Evolutionary conservation across 1,284 basidiomycete genomes (phyloP).

Genomic region (Naganishia cerealis): DNA sequence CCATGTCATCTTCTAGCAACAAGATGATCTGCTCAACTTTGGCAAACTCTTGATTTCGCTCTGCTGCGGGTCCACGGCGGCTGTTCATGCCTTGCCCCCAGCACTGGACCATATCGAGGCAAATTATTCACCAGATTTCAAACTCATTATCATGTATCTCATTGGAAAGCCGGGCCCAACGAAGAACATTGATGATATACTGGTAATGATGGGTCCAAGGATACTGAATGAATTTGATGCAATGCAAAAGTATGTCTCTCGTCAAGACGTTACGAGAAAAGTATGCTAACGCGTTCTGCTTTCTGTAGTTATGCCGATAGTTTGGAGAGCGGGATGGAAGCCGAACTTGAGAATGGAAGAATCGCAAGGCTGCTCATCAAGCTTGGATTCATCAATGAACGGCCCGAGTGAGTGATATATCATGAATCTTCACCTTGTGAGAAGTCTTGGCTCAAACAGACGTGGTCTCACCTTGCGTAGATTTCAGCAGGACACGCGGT

Average conservation of each 20-base stretch:
- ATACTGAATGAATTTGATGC: constrained; percentile 81
- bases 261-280: neutral
- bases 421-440: neutral
- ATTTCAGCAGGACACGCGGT: constrained; percentile 89
- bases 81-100: constrained; percentile 66
- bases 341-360: constrained; percentile 90
- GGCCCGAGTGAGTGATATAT: constrained; percentile 74
- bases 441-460: neutral
- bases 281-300: neutral
- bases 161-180: constrained; percentile 67
- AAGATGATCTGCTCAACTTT: constrained; percentile 85
- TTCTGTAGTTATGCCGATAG: constrained; percentile 68
- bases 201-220: constrained; percentile 74
- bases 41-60: constrained; percentile 82
- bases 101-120: constrained; percentile 74
- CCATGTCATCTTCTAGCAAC: constrained; percentile 52
- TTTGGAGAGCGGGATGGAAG: constrained; percentile 78
- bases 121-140: constrained; percentile 77
- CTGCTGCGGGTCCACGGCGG: constrained; percentile 63
- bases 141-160: constrained; percentile 75
- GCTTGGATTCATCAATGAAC: constrained; percentile 96
- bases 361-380: constrained; percentile 90
- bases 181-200: constrained; percentile 74
- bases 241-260: constrained; percentile 64
- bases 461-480: constrained; percentile 63